Base-by-base conservation (phyloP, 148 eudicot genomes). In the Arctostaphylos glauca region DNA sequence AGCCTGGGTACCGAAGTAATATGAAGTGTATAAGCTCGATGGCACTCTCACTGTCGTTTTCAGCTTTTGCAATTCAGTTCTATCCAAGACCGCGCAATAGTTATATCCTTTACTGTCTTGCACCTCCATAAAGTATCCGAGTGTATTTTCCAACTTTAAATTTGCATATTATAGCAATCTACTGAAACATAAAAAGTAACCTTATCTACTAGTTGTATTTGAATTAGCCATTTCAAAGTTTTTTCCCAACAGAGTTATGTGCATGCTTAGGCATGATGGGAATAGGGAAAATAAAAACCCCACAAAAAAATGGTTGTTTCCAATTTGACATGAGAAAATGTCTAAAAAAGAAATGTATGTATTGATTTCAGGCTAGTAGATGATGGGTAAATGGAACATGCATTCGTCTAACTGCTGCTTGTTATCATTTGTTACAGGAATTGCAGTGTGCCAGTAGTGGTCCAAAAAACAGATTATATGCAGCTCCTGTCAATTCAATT, bases 401-500 rank as follows among this genome's bases (percentile, higher is more conserved):
- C 38, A 31, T 31, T 31, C 1, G 38, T 31, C 38, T 74, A 9
- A 74, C 52, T 16, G 77, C 52, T n/a, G 50, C 52, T 74, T 19
- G 9, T 74, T 70, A 15, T 43, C 68, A 78, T 78, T 19, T 78
- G 74, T 41, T 59, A n/a, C 78, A 83, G 85, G 77, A 58, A 78
- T 56, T 19, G 47, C 8, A 23, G 16, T 15, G 25, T 70, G 0
- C 85, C 85, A 2, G 56, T 78, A 60, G 54, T n/a, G 41, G 54
- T 19, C 62, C 48, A 14, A 2, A 21, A 16, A 41, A 18, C 46
- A 38, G 82, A 79, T 70, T 56, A 19, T 21, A 44, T 59, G 49
- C 19, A 23, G 18, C 44, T 56, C 6, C 55, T 83, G 67, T 12
- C 81, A 41, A 71, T 68, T 70, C 71, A 72, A 79, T 43, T 79